Percentiles rank a stretch among this genome's conserved stretches.
Conservation (phyloP, 2,329 filamentous ascomycete genomes). For the Aspergillus quadrilineatus region DNA sequence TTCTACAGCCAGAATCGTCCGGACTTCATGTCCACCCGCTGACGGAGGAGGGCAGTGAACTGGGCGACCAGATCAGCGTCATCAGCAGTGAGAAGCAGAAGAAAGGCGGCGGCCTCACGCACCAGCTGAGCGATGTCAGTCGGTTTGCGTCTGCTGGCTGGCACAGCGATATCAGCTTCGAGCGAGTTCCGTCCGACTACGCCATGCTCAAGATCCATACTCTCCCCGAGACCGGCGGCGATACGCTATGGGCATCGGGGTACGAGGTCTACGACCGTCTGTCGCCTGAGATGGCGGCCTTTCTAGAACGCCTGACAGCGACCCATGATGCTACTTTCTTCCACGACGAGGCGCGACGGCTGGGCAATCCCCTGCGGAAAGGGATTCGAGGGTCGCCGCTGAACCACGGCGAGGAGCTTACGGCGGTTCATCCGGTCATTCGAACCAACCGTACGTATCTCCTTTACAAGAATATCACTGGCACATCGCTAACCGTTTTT, state of each 20-base stretch:
- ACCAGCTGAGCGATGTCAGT: constrained; percentile 35
- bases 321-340: constrained; percentile 56
- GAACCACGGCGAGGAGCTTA: constrained; percentile 55
- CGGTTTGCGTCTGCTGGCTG: constrained; percentile 48
- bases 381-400: constrained; percentile 54
- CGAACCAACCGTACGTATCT: constrained; percentile 52
- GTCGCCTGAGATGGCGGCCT: constrained; percentile 54
- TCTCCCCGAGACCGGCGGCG: constrained; percentile 57
- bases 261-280: constrained; percentile 67
- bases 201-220: constrained; percentile 58
- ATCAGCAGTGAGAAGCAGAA: constrained; percentile 60
- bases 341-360: constrained; percentile 43
- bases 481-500: neutral
- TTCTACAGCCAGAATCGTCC: constrained; percentile 49
- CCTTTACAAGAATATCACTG: too few relatives aligned
- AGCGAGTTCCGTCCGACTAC: constrained; percentile 64
- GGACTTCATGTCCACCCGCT: constrained; percentile 61
- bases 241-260: constrained; percentile 66
- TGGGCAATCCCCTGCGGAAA: constrained; percentile 38
- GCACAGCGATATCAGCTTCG: constrained; percentile 65
- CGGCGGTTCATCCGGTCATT: constrained; percentile 56
- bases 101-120: constrained; percentile 36
- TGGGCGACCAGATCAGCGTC: constrained; percentile 61
- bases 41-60: constrained; percentile 56
- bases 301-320: constrained; percentile 60